phyloP scores from a whole-genome alignment of 352 stramenopile species.

The Phytopythium oedochilum region DNA sequence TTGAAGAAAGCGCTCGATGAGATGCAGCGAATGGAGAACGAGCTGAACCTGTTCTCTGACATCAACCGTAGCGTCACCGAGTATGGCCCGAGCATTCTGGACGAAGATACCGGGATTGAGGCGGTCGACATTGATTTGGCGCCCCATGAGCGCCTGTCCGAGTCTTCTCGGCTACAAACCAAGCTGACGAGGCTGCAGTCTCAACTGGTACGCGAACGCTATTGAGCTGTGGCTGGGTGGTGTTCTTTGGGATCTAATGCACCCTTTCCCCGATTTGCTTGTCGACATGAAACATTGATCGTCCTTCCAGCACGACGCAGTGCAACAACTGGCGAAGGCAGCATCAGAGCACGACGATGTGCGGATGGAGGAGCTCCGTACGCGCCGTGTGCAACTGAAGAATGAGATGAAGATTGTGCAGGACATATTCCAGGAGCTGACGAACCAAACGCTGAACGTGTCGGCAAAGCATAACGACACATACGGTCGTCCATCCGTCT shows the following conservation, averaged over 20 bases:
- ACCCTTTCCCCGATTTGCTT: not conserved
- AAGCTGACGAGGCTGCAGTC: constrained; percentile 41
- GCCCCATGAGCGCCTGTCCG: constrained; percentile 33
- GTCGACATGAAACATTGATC: not conserved
- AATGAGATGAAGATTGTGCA: constrained; percentile 71
- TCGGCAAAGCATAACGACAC: constrained; percentile 15
- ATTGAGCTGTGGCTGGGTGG: not conserved
- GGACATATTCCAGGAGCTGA: constrained; percentile 40
- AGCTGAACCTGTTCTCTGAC: constrained; percentile 41
- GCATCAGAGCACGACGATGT: constrained; percentile 45
- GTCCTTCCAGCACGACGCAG: constrained; percentile 46
- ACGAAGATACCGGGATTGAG: constrained; percentile 12
- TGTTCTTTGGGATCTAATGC: not conserved
- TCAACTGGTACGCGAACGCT: constrained; percentile 21
- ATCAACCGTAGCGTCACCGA: constrained; percentile 27
- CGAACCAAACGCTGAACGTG: constrained; percentile 28
- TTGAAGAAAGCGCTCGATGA: constrained; percentile 62
- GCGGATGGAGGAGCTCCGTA: constrained; percentile 43
- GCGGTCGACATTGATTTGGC: constrained; percentile 43
- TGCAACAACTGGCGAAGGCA: constrained; percentile 54
- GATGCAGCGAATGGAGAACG: constrained; percentile 63
- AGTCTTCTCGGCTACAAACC: constrained; percentile 34
- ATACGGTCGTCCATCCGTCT: constrained; percentile 29
- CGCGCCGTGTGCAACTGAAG: constrained; percentile 56
- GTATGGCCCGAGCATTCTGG: constrained; percentile 15